A percentile compares a stretch with the other conserved stretches of the same genome.
These are phyloP conservation scores for Penicillium psychrofluorescens DNA, from an alignment of 495 filamentous ascomycete genomes.

Conservation along the genomic window DNA sequence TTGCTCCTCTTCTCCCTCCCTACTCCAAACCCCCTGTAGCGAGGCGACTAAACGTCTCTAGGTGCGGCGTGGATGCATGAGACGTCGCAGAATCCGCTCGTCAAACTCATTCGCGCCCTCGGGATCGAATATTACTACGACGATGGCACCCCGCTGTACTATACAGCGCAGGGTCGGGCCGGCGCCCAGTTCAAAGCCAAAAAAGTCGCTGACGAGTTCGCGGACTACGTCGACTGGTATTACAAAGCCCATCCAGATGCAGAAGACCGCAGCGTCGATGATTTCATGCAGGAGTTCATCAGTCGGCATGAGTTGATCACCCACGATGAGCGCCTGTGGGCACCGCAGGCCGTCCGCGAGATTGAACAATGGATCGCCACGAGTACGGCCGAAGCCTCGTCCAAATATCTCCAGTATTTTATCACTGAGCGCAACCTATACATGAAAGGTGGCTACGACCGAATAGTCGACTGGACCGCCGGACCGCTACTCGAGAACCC, in stretches of 20 bases:
- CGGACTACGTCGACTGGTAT: conserved; percentile 18
- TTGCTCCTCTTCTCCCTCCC: background rate
- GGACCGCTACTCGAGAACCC: conserved; percentile 6
- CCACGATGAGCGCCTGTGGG: conserved; percentile 18
- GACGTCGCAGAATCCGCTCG: conserved; percentile 18
- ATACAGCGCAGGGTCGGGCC: conserved; percentile 14
- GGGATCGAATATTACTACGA: conserved; percentile 18
- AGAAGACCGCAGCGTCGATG: conserved; percentile 12
- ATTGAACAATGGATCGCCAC: conserved; percentile 17
- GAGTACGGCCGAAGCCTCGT: conserved; percentile 13
- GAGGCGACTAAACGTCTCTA: background rate
- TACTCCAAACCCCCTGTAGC: background rate
- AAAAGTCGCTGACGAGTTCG: conserved; percentile 20
- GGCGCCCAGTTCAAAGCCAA: conserved; percentile 20
- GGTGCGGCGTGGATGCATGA: conserved; percentile 22
- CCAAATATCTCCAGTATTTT: conserved; percentile 17
- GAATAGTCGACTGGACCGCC: conserved; percentile 18
- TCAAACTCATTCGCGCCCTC: conserved; percentile 15
- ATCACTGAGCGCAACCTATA: conserved; percentile 20
- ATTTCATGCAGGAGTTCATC: conserved; percentile 16
- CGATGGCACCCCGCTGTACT: conserved; percentile 14
- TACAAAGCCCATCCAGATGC: conserved; percentile 18
- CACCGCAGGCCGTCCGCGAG: conserved; percentile 17
- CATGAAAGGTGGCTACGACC: conserved; percentile 20
- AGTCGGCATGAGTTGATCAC: conserved; percentile 15